Conservation (phyloP, 768 basidiomycete genomes). For the Rhodosporidiobolus odoratus region DNA sequence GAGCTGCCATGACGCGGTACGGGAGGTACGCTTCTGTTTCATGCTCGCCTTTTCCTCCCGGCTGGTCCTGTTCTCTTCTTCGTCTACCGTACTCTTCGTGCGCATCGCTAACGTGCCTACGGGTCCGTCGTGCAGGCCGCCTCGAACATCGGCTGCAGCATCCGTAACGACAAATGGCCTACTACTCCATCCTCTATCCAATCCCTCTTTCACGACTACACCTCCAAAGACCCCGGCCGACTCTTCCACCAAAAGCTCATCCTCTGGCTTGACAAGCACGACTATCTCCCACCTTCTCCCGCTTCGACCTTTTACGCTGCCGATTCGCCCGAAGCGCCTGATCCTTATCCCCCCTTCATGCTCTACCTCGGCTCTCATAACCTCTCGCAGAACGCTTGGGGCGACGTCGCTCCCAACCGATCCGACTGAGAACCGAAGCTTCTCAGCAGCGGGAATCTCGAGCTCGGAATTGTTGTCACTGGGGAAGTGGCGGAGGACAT, state of each 20-base stretch:
- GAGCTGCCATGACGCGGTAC: not conserved
- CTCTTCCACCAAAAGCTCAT: conserved; percentile 34
- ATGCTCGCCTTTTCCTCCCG: not conserved
- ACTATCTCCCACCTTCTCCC: not conserved
- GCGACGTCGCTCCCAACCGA: not conserved
- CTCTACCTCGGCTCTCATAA: conserved; percentile 32
- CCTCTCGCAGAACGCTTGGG: conserved; percentile 22
- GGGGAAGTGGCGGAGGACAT: conserved; percentile 9
- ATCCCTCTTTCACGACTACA: conserved; percentile 26
- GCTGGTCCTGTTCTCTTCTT: not conserved
- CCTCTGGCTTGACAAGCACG: not conserved
- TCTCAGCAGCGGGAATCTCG: conserved; percentile 6
- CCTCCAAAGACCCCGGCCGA: conserved; percentile 23
- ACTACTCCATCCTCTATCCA: not conserved
- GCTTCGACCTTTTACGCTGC: not conserved
- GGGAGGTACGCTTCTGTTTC: conserved; percentile 1
- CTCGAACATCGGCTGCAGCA: conserved; percentile 14
- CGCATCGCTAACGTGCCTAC: not conserved
- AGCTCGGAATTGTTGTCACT: conserved; percentile 29
- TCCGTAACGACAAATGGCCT: not conserved
- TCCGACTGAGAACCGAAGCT: not conserved
- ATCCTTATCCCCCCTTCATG: not conserved
- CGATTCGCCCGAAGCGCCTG: not conserved
- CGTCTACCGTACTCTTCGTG: not conserved
- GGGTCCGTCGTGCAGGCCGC: conserved; percentile 15